Evolutionary conservation across 2,329 filamentous ascomycete species (phyloP).

Genomic region (Penicillium sp.): DNA sequence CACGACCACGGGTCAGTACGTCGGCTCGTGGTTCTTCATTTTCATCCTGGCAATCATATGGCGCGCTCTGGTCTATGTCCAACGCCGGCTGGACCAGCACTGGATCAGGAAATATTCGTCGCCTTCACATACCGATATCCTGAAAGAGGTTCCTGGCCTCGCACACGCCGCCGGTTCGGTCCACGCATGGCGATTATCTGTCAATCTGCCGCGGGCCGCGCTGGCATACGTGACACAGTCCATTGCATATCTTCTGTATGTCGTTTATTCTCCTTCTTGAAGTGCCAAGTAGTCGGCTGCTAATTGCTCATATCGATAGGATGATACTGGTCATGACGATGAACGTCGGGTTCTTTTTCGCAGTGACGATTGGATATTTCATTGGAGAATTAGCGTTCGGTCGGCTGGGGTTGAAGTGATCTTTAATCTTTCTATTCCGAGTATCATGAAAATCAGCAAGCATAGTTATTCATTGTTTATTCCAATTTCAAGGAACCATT

Average conservation of each 20-base stretch:
- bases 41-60: slow-evolving; percentile 1
- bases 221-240: slow-evolving; percentile 1
- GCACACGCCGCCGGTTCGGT: background rate
- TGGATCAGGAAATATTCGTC: slow-evolving; percentile 1
- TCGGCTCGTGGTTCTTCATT: background rate
- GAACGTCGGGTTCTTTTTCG: slow-evolving; percentile 3
- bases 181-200: background rate
- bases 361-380: slow-evolving; percentile 1
- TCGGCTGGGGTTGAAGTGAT: background rate
- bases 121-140: background rate
- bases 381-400: background rate
- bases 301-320: background rate
- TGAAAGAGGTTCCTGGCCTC: background rate
- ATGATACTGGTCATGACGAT: slow-evolving; percentile 7
- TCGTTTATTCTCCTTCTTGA: background rate
- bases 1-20: background rate
- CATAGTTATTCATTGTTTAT: too few species aligned
- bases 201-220: background rate
- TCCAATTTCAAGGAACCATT: too few species aligned
- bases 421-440: background rate
- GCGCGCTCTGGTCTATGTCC: background rate
- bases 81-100: background rate
- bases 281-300: background rate
- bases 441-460: background rate
- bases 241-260: slow-evolving; percentile 1